phyloP scores from a whole-genome alignment of 768 basidiomycete genomes.

The Lepiota brunneoincarnata region DNA sequence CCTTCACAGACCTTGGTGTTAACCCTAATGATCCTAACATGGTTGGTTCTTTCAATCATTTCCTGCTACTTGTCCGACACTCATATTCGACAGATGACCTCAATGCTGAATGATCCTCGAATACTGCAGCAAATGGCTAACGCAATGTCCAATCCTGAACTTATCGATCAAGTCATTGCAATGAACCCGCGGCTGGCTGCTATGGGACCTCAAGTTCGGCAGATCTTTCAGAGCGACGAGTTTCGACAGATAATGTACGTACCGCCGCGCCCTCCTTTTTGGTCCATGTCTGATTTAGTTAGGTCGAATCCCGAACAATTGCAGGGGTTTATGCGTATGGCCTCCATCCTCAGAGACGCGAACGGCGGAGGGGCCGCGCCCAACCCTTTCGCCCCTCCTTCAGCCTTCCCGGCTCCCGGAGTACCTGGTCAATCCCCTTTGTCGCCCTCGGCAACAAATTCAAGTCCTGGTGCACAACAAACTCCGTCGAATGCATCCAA shows the following conservation, averaged over 20 bases:
- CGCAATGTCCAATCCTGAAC: slow-evolving; percentile 84
- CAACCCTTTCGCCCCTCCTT: slow-evolving; percentile 15
- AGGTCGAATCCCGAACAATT: slow-evolving; percentile 78
- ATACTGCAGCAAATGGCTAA: slow-evolving; percentile 86
- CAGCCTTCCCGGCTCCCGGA: slow-evolving; percentile 60
- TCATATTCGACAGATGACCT: slow-evolving; percentile 54
- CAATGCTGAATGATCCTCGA: slow-evolving; percentile 81
- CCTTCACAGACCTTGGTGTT: slow-evolving; percentile 87
- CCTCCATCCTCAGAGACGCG: slow-evolving; percentile 47
- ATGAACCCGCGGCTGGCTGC: slow-evolving; percentile 73
- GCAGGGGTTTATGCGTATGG: slow-evolving; percentile 76
- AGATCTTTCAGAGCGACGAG: slow-evolving; percentile 72
- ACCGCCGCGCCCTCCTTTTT: not conserved
- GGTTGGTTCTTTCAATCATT: slow-evolving; percentile 41
- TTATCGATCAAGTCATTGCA: slow-evolving; percentile 84
- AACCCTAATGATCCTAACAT: slow-evolving; percentile 95
- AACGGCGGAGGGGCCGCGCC: slow-evolving; percentile 28
- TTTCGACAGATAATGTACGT: slow-evolving; percentile 77
- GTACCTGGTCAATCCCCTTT: slow-evolving; percentile 12
- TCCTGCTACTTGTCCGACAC: slow-evolving; percentile 3
- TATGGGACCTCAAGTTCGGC: slow-evolving; percentile 80
- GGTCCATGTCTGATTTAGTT: not conserved
- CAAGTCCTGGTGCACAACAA: not conserved
- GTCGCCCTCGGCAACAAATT: slow-evolving; percentile 31
- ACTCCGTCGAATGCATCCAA: slow-evolving; percentile 13